Conservation (phyloP, 2,329 filamentous ascomycete genomes). For the Arthrobotrys megalospora region DNA sequence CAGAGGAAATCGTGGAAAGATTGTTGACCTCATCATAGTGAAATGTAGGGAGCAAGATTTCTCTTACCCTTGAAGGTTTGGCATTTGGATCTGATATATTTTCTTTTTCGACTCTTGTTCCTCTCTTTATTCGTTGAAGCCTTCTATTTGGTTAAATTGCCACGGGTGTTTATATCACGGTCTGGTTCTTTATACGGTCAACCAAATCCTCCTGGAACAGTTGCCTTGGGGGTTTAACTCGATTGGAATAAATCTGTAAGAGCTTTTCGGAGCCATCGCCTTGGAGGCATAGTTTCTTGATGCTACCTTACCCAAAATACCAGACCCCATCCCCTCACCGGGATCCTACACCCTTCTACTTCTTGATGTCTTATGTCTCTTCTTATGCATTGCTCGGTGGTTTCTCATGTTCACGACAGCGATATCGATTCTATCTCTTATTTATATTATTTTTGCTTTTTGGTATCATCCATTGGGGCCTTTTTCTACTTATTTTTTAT, state of each 20-base stretch:
- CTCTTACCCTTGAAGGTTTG: neutral
- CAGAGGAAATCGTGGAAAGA: slow-evolving; percentile 41
- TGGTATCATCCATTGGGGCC: neutral
- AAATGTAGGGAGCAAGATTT: neutral
- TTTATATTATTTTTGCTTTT: slow-evolving; percentile 2
- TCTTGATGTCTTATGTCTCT: slow-evolving; percentile 1
- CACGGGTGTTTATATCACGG: neutral
- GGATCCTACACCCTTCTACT: neutral
- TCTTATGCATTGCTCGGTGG: slow-evolving; percentile 49
- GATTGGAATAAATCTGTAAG: neutral
- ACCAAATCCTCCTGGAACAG: neutral
- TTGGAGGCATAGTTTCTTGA: neutral
- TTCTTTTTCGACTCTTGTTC: neutral
- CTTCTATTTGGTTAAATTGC: neutral
- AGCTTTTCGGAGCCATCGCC: neutral
- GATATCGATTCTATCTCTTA: slow-evolving; percentile 14
- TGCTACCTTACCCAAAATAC: neutral
- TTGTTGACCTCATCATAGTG: slow-evolving; percentile 24
- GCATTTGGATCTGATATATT: neutral
- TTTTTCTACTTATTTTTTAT: neutral
- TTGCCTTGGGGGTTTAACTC: neutral
- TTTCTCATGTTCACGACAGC: slow-evolving; percentile 48
- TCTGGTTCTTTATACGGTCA: neutral
- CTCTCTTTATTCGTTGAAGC: neutral
- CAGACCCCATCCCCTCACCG: slow-evolving; percentile 5